Evolutionary conservation across 805 yeast species (phyloP).

Genomic region (Komagataella pseudopastoris): DNA sequence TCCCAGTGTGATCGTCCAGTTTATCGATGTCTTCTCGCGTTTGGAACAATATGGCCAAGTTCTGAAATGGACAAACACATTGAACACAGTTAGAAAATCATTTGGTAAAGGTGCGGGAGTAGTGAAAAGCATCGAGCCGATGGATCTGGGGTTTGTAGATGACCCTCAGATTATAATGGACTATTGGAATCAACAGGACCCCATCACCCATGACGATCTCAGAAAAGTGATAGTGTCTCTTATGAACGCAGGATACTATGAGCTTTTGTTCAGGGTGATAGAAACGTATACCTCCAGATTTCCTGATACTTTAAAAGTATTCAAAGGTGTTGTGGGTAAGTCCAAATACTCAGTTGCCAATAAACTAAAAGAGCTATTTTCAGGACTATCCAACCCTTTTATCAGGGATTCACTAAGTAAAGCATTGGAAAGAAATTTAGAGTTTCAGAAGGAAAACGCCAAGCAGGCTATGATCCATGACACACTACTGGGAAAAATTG

Average conservation of each 20-base stretch:
- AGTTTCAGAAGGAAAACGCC: slow-evolving; percentile 6
- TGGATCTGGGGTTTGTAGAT: slow-evolving; percentile 10
- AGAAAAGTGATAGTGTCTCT: slow-evolving; percentile 12
- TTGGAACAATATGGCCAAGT: slow-evolving; percentile 15
- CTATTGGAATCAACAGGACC: slow-evolving; percentile 15
- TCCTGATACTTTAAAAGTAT: not conserved
- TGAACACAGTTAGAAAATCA: slow-evolving; percentile 12
- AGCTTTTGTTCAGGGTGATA: slow-evolving; percentile 9
- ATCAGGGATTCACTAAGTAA: not conserved
- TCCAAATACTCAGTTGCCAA: not conserved
- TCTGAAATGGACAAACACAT: slow-evolving; percentile 17
- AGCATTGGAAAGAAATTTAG: slow-evolving; percentile 3
- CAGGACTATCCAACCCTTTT: not conserved
- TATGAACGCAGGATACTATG: slow-evolving; percentile 7
- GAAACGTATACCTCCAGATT: not conserved
- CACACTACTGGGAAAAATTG: not conserved
- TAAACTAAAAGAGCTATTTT: not conserved
- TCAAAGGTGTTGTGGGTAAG: not conserved
- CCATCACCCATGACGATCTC: slow-evolving; percentile 13
- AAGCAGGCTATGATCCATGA: slow-evolving; percentile 10
- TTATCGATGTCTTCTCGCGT: slow-evolving; percentile 19
- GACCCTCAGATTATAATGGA: slow-evolving; percentile 10
- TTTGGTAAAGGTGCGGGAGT: slow-evolving; percentile 11
- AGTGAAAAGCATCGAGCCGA: not conserved
- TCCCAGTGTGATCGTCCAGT: slow-evolving; percentile 20